Percentiles rank a stretch among this genome's conserved stretches.
Conservation (phyloP, 257 asterid genomes). For the Nicotiana knightiana region DNA sequence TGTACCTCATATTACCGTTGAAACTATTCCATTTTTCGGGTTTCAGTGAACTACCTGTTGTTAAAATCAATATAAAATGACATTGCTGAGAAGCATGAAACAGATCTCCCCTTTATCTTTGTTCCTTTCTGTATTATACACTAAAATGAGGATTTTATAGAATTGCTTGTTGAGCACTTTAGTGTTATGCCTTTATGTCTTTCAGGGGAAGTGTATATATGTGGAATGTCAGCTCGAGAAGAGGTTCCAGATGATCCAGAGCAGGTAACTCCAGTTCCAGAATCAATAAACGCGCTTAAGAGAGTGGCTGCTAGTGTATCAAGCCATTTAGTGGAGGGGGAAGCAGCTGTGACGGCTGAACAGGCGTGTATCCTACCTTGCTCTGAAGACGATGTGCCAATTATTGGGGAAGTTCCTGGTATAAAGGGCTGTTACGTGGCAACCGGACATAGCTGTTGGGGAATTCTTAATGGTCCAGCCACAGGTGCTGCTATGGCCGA, state of each 20-base stretch:
- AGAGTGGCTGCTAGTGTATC: constrained; percentile 63
- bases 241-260: constrained; percentile 90
- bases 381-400: constrained; percentile 65
- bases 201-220: constrained; percentile 88
- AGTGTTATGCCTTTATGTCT: neutral
- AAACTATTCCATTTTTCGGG: neutral
- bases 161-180: neutral
- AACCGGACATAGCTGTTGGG: constrained; percentile 94
- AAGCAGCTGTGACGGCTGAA: constrained; percentile 64
- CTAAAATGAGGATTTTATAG: neutral
- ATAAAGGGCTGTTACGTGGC: constrained; percentile 73
- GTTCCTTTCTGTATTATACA: neutral
- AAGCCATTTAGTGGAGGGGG: constrained; percentile 65
- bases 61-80: neutral
- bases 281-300: constrained; percentile 58
- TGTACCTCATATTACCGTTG: neutral
- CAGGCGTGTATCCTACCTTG: constrained; percentile 91
- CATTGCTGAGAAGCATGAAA: neutral
- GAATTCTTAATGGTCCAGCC: constrained; percentile 90
- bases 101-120: neutral
- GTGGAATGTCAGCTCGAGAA: constrained; percentile 82
- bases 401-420: constrained; percentile 79
- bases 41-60: neutral
- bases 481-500: constrained; percentile 83
- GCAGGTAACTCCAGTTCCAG: constrained; percentile 51